A percentile compares a stretch with the other conserved stretches of the same genome.
phyloP scores from a whole-genome alignment of 129 eudicot species.

The Smallanthus sonchifolius region DNA sequence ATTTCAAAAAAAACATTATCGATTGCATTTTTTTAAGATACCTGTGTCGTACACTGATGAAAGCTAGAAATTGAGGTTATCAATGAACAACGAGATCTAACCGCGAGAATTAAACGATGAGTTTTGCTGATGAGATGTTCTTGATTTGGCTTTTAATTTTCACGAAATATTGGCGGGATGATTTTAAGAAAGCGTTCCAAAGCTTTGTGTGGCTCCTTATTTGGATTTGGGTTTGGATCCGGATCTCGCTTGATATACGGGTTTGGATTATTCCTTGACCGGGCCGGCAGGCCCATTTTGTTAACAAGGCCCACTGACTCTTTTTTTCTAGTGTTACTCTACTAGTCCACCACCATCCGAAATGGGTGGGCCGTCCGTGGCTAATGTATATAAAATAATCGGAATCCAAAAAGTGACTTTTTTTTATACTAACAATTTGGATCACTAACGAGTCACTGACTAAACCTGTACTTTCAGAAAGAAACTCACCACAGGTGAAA shows the following conservation, averaged over 20 bases:
- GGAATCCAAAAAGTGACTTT: too few relatives aligned
- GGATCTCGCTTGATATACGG: neutral
- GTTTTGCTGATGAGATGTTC: neutral
- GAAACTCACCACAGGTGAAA: too few relatives aligned
- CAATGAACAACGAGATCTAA: neutral
- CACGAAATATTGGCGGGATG: neutral
- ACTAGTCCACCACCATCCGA: too few relatives aligned
- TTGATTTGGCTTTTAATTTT: neutral
- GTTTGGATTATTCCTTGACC: neutral
- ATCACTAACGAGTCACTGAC: too few relatives aligned
- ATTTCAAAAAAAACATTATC: neutral
- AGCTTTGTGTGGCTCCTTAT: neutral
- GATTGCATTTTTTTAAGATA: neutral
- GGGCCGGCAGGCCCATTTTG: neutral
- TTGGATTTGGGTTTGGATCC: neutral
- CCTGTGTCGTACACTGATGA: neutral
- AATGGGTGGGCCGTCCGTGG: too few relatives aligned
- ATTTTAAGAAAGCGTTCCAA: neutral
- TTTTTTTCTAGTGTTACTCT: too few relatives aligned
- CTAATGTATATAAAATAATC: too few relatives aligned
- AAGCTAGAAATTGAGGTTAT: neutral
- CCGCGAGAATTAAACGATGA: neutral
- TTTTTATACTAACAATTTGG: too few relatives aligned
- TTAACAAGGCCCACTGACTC: neutral
- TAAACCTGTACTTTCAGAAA: too few relatives aligned